Percentiles rank a stretch among this genome's conserved stretches.
Conservation (phyloP, 257 asterid genomes). For the Plectranthus barbatus region DNA sequence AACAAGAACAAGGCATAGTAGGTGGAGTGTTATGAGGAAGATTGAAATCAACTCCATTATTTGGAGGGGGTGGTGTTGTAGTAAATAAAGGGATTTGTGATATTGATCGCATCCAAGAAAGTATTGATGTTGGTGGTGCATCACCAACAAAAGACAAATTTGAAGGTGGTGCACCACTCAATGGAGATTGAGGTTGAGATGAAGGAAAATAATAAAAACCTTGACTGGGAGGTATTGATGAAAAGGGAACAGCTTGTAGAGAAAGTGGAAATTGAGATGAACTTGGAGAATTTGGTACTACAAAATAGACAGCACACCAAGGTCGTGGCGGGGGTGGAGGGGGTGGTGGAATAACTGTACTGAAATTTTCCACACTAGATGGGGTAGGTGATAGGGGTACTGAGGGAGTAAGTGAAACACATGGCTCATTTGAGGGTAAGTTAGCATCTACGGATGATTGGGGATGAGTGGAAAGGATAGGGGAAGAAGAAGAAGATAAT, state of each 20-base stretch:
- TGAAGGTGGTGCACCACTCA: conserved; percentile 1
- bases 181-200: conserved; percentile 24
- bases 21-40: conserved; percentile 20
- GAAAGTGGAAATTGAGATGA: conserved; percentile 13
- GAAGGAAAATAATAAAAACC: conserved; percentile 4
- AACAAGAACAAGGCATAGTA: background rate
- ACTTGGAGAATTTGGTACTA: conserved; percentile 16
- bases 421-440: conserved; percentile 10
- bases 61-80: conserved; percentile 12
- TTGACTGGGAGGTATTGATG: conserved; percentile 15
- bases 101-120: background rate
- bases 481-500: background rate
- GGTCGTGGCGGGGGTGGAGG: conserved; percentile 56
- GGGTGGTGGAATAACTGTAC: conserved; percentile 31
- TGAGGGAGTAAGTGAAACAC: conserved; percentile 16
- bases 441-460: conserved; percentile 6
- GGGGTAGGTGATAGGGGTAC: conserved; percentile 20
- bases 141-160: conserved; percentile 1
- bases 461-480: conserved; percentile 4
- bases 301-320: conserved; percentile 24
- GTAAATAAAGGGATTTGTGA: conserved; percentile 1
- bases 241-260: conserved; percentile 1
- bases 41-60: background rate
- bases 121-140: background rate
- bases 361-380: conserved; percentile 20